These are phyloP conservation scores for Marasmius sp. DNA, from an alignment of 1,284 basidiomycete genomes.

Conservation along the genomic window DNA sequence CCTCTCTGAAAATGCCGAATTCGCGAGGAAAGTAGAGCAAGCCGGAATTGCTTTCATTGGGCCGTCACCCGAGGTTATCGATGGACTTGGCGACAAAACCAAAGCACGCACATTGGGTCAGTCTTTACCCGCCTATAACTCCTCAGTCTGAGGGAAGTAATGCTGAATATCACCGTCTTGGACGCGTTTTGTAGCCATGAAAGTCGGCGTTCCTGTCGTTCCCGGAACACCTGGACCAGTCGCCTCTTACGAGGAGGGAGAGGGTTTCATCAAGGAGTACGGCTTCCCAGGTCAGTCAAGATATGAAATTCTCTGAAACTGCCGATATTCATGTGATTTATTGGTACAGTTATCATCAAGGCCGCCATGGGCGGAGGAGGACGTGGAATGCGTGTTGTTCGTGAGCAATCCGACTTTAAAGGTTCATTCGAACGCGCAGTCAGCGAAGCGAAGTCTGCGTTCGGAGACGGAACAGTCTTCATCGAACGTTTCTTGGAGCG, in stretches of 20 bases:
- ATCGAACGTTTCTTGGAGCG: conserved; percentile 97
- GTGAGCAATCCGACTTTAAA: conserved; percentile 90
- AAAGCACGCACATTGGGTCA: conserved; percentile 88
- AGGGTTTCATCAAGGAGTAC: conserved; percentile 89
- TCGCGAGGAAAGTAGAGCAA: conserved; percentile 95
- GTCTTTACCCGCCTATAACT: conserved; percentile 7
- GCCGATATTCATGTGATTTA: background rate
- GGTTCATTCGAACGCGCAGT: conserved; percentile 91
- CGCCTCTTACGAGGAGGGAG: conserved; percentile 78
- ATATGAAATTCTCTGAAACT: background rate
- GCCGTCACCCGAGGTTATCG: conserved; percentile 95
- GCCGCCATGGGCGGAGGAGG: conserved; percentile 99
- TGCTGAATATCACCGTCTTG: conserved; percentile 13
- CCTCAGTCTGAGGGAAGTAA: background rate
- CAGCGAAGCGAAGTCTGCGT: conserved; percentile 93
- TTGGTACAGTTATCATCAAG: conserved; percentile 87
- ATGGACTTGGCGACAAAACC: conserved; percentile 98
- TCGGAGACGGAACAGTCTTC: conserved; percentile 98
- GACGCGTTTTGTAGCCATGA: conserved; percentile 58
- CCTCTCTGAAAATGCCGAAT: conserved; percentile 94
- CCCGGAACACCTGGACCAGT: conserved; percentile 98
- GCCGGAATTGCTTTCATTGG: conserved; percentile 98
- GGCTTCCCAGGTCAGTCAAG: conserved; percentile 82
- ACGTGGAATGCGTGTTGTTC: conserved; percentile 97
- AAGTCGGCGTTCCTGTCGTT: conserved; percentile 91